Base-by-base conservation (phyloP, 305 asterid genomes). In the Fraxinus paxiana region DNA sequence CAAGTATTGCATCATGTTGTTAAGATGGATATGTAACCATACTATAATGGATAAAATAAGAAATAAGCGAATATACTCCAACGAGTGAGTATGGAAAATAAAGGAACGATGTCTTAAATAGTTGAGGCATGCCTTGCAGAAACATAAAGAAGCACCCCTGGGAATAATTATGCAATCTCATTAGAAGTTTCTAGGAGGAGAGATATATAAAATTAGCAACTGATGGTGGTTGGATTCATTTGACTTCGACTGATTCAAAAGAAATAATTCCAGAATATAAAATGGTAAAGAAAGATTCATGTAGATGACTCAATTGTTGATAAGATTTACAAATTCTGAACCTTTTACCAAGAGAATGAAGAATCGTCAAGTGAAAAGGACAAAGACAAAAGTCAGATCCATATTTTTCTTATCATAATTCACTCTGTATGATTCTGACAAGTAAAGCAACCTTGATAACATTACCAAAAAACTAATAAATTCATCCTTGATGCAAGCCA, bases 391-490 rank as follows among this genome's bases (percentile, higher is more conserved):
- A 75, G 35, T 79, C 30, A 28, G 38, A 30, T 4, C 71, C 48
- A 22, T 15, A 51, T 12, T 30, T 4, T 67, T 28, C 28, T 41
- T 67, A 22, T 41, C 35, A 67, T 6, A 20, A 33, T 70, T 81
- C 73, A 70, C 18, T n/a, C 22, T n/a, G 73, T 43, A 77, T 73
- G 77, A 78, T 56, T 73, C 63, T 20, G 7, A 0, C 28, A 35
- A 30, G 56, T 79, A 2, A 73, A 73, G 79, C 51, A 33, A 10
- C 24, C 67, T 81, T 75, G 71, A 37, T 48, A 28, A 61, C 65
- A 85, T 75, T 69, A 75, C 70, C 34, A 41, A 41, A 48, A 78
- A 84, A 78, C 35, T 33, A 79, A 72, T 20, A 33, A 5, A 67
- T 22, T n/a, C 9, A 6, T 28, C 33, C 18, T 28, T 12, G 10